Evolutionary conservation across 441 rosid genomes (phyloP), one percentile per base, ranked within the genome.

Genomic region (Erodium moschatum): DNA sequence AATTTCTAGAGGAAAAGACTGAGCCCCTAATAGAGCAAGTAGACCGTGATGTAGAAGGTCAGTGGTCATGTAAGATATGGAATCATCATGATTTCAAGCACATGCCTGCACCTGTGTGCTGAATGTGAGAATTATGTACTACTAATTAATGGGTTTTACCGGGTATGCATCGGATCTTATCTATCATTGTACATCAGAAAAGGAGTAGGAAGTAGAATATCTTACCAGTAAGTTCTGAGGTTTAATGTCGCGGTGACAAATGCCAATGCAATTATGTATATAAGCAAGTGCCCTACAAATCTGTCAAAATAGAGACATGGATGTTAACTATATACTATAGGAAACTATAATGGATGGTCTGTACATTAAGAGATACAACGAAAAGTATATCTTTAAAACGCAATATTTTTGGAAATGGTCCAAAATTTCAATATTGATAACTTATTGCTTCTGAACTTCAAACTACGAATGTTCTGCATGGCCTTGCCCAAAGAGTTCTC

Each of bases 201-300:
- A 72, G 31, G 31, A 29, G 3, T 3, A 29, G 31, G 31, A 29
- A 29, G 31, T 1, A 35, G 68, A 63, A 63, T 31, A 71, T 54
- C 90, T 87, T 78, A 90, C 98, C 19, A 92, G 89, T 80, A 90
- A 82, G 84, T 92, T 92, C 75, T 92, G 98, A 77, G 98, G 98
- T 80, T 92, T 92, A 79, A 92, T 92, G 78, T 92, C 98, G 70
- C 97, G 93, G 76, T 90, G 98, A 83, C 98, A 92, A 72, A 92
- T 87, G 64, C 96, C 98, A 71, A 90, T 86, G 78, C 89, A 86
- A 67, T 87, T 86, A 78, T 92, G 98, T 69, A 92, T 75, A 75
- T 88, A 92, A 42, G 97, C 92, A 77, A 92, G 96, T 10, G 96
- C 98, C 85, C 98, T 85, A 82, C 97, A 92, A 63, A 92, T 92